Evolutionary conservation across 768 basidiomycete species (phyloP), one percentile per base, ranked within the genome.

Genomic region (Brasilioporus rufonigricans): DNA sequence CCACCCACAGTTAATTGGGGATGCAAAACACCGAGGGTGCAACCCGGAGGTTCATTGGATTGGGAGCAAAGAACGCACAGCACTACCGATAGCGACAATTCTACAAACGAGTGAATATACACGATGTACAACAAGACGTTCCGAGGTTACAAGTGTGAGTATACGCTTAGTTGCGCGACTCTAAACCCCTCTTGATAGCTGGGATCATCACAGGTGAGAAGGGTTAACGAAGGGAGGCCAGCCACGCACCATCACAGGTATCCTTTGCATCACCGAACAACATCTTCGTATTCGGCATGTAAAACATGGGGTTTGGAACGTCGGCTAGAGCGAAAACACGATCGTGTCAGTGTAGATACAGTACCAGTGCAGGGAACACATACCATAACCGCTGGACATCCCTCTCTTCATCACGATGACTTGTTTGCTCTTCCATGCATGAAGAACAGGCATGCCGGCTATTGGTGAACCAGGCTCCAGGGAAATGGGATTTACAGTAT

Each of bases 221-320:
- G 19, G 2, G 26, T 23, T 23, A 11, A 18, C 7, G 23, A 29
- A 5, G 10, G 27, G 31, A 52, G 16, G 14, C 27, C 21, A 43
- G 26, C 55, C 31, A 59, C 75, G 61, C 55, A 87, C 89, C 91
- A 70, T 94, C 93, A 62, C 92, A 93, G 29, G 87, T 89, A 63
- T 90, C 88, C 67, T 92, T 93, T 32, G 93, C 93, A 69, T 94
- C 93, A 41, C 93, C 92, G 62, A 94, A 94, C 58, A 94, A 63
- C 93, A 94, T 94, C 74, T 86, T 89, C 23, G 92, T 89, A 43
- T 87, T 86, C 21, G 86, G 82, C 87, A 92, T 91, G 71, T 89
- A 94, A 78, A 94, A 94, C 87, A 94, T 89, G 19, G 92, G 92
- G 68, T 94, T 94, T 12, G 90, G 92, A 11, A 93, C 91, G 67